These are phyloP conservation scores for Sambucus nigra DNA, from an alignment of 129 eudicot species.

Conservation along the genomic window DNA sequence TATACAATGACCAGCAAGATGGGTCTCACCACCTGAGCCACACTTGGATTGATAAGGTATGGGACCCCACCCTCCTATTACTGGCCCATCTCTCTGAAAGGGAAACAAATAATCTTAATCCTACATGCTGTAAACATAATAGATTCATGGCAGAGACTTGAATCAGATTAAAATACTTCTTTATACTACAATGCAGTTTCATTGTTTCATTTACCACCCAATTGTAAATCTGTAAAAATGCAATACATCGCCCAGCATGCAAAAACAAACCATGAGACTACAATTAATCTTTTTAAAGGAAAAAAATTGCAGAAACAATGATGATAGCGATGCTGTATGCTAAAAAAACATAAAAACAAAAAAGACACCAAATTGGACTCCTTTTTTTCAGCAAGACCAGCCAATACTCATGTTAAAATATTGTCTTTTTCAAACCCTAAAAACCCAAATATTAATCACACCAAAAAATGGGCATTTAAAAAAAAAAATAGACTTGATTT, in stretches of 20 bases:
- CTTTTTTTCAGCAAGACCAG: conserved; percentile 7
- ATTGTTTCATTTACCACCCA: conserved; percentile 1
- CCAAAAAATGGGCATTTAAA: conserved; percentile 4
- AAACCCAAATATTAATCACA: conserved; percentile 37
- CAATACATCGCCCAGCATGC: not conserved
- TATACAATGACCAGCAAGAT: conserved; percentile 33
- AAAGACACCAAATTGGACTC: conserved; percentile 13
- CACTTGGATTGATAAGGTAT: conserved; percentile 82
- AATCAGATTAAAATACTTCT: not conserved
- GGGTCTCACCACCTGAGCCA: conserved; percentile 63
- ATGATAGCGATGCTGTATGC: conserved; percentile 6
- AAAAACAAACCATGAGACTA: conserved; percentile 13
- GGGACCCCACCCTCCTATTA: conserved; percentile 46
- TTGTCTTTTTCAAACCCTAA: conserved; percentile 16
- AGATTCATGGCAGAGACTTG: not conserved
- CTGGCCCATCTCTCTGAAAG: conserved; percentile 21
- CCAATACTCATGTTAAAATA: conserved; percentile 12
- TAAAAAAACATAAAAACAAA: not conserved
- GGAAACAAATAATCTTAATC: not conserved
- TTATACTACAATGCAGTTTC: not conserved
- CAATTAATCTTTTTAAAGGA: conserved; percentile 5
- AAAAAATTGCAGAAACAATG: conserved; percentile 20
- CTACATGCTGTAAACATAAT: conserved; percentile 6
- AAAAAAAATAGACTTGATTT: conserved; percentile 13
- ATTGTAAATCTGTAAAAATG: not conserved